These are phyloP conservation scores for Boeremia lycopersici DNA, from an alignment of 2,329 filamentous ascomycete genomes.

Conservation along the genomic window DNA sequence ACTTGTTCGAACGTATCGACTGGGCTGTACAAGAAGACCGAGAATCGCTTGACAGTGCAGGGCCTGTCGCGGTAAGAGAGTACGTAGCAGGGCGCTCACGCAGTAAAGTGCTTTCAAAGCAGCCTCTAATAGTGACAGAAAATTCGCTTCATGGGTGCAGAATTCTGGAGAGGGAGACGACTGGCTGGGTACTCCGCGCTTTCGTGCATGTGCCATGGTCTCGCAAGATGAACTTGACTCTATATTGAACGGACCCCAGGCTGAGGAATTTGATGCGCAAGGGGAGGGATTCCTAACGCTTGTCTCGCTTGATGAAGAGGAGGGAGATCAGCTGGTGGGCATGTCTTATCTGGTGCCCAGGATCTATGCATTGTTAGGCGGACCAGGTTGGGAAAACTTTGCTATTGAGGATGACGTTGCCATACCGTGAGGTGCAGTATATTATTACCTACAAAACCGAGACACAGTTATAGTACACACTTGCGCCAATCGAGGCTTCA, in stretches of 20 bases:
- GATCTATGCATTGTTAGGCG: conserved; percentile 8
- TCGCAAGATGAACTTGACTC: background rate
- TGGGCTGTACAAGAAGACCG: conserved; percentile 19
- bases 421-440: background rate
- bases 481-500: too few species aligned
- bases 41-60: conserved; percentile 3
- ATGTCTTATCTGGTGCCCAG: conserved; percentile 14
- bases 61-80: background rate
- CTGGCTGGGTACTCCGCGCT: conserved; percentile 12
- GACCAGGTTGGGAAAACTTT: conserved; percentile 13
- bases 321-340: conserved; percentile 12
- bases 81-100: background rate
- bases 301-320: conserved; percentile 13
- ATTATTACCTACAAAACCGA: too few species aligned
- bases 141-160: conserved; percentile 7
- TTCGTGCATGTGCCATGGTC: conserved; percentile 14
- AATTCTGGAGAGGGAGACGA: conserved; percentile 6
- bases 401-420: conserved; percentile 8
- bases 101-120: background rate
- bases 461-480: too few species aligned
- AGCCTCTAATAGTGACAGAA: background rate
- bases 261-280: conserved; percentile 8
- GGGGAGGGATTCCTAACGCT: conserved; percentile 8
- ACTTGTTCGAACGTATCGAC: conserved; percentile 17
- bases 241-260: conserved; percentile 7